These are phyloP conservation scores for Mycena pura DNA, from an alignment of 768 basidiomycete genomes.

Conservation along the genomic window DNA sequence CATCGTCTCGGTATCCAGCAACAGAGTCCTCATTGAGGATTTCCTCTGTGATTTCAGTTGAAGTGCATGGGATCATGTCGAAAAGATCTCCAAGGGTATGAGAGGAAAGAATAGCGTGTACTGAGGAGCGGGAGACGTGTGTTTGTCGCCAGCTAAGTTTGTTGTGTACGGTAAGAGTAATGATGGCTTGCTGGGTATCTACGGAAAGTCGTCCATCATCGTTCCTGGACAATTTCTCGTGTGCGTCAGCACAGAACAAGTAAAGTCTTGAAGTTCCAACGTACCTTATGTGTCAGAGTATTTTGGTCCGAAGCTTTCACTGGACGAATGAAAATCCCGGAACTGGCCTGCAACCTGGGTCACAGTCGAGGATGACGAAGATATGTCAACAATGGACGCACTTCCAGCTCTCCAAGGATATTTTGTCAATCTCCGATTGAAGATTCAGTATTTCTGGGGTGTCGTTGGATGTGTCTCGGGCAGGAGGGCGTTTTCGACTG, in stretches of 20 bases:
- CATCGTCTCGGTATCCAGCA: conserved; percentile 37
- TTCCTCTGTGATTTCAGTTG: conserved; percentile 59
- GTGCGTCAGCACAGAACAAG: not conserved
- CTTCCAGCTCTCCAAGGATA: conserved; percentile 68
- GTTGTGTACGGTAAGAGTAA: conserved; percentile 67
- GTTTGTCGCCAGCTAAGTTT: conserved; percentile 67
- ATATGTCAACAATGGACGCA: conserved; percentile 39
- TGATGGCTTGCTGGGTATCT: conserved; percentile 48
- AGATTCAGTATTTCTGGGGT: conserved; percentile 54
- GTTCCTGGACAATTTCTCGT: conserved; percentile 34
- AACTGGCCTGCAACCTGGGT: conserved; percentile 55
- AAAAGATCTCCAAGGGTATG: conserved; percentile 74
- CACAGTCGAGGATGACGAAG: conserved; percentile 10
- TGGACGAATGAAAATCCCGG: conserved; percentile 67
- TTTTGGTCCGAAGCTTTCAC: conserved; percentile 74
- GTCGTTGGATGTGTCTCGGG: conserved; percentile 46
- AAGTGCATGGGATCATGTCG: conserved; percentile 64
- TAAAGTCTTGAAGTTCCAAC: not conserved
- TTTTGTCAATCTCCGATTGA: conserved; percentile 56
- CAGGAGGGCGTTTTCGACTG: conserved; percentile 39
- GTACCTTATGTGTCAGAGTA: conserved; percentile 51
- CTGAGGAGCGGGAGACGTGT: conserved; percentile 66
- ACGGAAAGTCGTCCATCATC: conserved; percentile 29
- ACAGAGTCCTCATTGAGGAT: conserved; percentile 39
- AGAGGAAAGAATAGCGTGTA: conserved; percentile 72